A percentile compares a stretch with the other conserved stretches of the same genome.
Evolutionary conservation across 805 yeast genomes (phyloP).

Genomic region (Kuraishia borneana): DNA sequence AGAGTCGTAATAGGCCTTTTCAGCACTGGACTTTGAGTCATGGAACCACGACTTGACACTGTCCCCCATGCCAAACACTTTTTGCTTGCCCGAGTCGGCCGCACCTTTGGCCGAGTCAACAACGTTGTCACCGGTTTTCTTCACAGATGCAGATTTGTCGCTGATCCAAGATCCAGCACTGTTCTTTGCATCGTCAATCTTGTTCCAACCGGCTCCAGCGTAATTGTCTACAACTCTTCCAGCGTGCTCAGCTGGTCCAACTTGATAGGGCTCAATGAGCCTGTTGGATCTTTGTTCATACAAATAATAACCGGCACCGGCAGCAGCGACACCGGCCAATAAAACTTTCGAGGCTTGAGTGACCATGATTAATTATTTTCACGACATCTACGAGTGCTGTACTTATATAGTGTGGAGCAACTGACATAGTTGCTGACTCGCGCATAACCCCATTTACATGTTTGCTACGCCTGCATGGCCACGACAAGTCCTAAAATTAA

Average conservation of each 20-base stretch:
- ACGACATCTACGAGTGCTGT: background rate
- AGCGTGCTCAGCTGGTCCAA: slow-evolving; percentile 1
- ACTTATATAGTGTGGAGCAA: background rate
- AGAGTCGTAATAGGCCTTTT: slow-evolving; percentile 15
- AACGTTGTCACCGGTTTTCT: background rate
- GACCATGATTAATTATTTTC: slow-evolving; percentile 1
- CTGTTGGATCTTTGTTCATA: slow-evolving; percentile 4
- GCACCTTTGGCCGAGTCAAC: slow-evolving; percentile 1
- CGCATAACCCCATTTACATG: too few relatives aligned
- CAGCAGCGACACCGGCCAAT: slow-evolving; percentile 7
- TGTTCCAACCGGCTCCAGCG: slow-evolving; percentile 1
- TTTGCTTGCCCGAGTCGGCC: background rate
- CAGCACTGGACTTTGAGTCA: slow-evolving; percentile 5
- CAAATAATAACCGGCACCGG: slow-evolving; percentile 6
- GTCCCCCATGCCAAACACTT: background rate
- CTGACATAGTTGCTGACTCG: too few relatives aligned
- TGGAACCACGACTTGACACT: slow-evolving; percentile 8
- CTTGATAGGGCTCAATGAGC: slow-evolving; percentile 1
- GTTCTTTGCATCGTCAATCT: slow-evolving; percentile 1
- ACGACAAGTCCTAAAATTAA: too few relatives aligned
- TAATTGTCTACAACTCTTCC: slow-evolving; percentile 1
- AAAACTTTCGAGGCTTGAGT: slow-evolving; percentile 1
- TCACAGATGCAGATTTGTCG: background rate
- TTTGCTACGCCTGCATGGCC: too few relatives aligned
- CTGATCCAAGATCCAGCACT: slow-evolving; percentile 1